Percentiles rank a stretch among this genome's conserved stretches.
Conservation (phyloP, 129 eudicot genomes). For the Saposhnikovia divaricata region DNA sequence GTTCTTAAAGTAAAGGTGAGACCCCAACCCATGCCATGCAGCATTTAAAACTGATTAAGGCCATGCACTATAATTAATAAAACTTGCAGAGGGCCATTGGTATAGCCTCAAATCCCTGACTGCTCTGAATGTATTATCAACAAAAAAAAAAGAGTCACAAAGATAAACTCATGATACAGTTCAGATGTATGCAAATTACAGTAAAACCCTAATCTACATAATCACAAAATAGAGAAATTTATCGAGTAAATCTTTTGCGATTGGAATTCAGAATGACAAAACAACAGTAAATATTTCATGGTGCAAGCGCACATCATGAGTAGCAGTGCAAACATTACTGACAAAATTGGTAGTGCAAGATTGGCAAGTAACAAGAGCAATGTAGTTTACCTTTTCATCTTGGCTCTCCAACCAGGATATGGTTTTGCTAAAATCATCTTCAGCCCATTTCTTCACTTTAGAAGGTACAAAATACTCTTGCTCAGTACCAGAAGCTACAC, state of each 20-base stretch:
- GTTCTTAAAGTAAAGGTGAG: background rate
- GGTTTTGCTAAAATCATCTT: constrained; percentile 61
- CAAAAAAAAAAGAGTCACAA: background rate
- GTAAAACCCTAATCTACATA: background rate
- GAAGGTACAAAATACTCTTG: constrained; percentile 47
- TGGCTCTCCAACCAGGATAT: constrained; percentile 85
- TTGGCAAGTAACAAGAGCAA: background rate
- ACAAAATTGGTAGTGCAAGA: background rate
- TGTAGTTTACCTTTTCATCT: constrained; percentile 64
- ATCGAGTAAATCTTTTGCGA: background rate
- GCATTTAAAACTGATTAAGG: background rate
- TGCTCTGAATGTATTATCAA: background rate
- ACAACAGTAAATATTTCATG: background rate
- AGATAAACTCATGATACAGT: background rate
- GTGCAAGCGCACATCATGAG: background rate
- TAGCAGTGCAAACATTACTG: background rate
- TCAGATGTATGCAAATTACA: background rate
- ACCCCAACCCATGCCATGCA: background rate
- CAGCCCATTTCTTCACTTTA: constrained; percentile 84
- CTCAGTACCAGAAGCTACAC: constrained; percentile 14
- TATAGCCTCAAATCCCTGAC: background rate
- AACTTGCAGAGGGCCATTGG: background rate
- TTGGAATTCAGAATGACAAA: background rate
- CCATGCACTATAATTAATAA: background rate
- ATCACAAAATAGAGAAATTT: background rate